Evolutionary conservation across 2,329 filamentous ascomycete genomes (phyloP).

Genomic region (Paecilomyces sp.): DNA sequence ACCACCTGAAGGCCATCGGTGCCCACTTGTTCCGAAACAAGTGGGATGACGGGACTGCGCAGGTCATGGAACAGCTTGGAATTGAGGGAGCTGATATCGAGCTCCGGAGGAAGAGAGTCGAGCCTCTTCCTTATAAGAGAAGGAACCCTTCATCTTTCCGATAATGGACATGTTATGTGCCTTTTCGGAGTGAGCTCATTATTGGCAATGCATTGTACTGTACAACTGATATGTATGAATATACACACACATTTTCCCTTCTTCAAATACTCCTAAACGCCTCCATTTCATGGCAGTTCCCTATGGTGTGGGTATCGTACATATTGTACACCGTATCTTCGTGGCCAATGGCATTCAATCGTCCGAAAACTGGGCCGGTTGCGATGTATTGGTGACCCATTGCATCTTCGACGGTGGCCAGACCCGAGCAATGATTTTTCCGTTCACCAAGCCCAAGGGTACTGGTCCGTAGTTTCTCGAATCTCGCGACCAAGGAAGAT

Average conservation of each 20-base stretch:
- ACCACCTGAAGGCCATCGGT: slow-evolving; percentile 65
- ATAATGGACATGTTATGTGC: slow-evolving; percentile 15
- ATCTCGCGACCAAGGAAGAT: slow-evolving; percentile 74
- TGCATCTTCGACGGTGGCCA: slow-evolving; percentile 29
- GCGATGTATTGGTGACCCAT: slow-evolving; percentile 30
- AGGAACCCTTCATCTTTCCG: slow-evolving; percentile 44
- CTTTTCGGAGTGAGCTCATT: slow-evolving; percentile 4
- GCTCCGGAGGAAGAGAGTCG: slow-evolving; percentile 72
- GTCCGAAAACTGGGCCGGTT: slow-evolving; percentile 20
- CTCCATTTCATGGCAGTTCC: not conserved
- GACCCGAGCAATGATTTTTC: slow-evolving; percentile 62
- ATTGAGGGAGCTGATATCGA: slow-evolving; percentile 73
- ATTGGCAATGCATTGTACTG: slow-evolving; percentile 26
- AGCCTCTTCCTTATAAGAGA: slow-evolving; percentile 59
- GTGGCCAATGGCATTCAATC: slow-evolving; percentile 3
- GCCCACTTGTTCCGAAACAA: slow-evolving; percentile 79
- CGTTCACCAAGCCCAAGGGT: slow-evolving; percentile 74
- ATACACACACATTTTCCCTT: slow-evolving; percentile 23
- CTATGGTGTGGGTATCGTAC: too few species aligned
- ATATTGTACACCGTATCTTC: not conserved
- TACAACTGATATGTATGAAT: slow-evolving; percentile 38
- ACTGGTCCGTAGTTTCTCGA: slow-evolving; percentile 81
- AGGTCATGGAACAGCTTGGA: slow-evolving; percentile 73
- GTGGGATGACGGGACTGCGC: slow-evolving; percentile 85
- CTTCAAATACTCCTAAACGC: not conserved